Evolutionary conservation across 495 filamentous ascomycete genomes (phyloP).

Genomic region (Penicillium malachiteum): DNA sequence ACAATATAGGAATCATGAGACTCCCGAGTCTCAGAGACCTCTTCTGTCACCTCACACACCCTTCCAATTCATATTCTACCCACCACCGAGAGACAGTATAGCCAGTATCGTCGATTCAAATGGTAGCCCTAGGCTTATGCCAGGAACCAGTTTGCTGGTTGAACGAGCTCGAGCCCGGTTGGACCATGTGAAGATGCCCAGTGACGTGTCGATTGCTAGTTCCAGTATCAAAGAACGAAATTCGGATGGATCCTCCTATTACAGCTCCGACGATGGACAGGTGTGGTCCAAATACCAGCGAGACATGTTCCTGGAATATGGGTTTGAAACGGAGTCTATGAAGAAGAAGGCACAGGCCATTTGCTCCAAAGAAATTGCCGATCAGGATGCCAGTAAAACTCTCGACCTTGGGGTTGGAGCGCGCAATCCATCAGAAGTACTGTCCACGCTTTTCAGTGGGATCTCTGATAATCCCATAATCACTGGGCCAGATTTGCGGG

Average conservation of each 20-base stretch:
- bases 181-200: conserved; percentile 3
- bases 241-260: conserved; percentile 1
- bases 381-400: too few relatives aligned
- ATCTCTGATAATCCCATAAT: neutral
- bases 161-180: neutral
- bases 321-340: conserved; percentile 10
- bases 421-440: neutral
- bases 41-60: conserved; percentile 11
- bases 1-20: conserved; percentile 1
- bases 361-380: neutral
- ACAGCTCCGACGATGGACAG: conserved; percentile 3
- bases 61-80: neutral
- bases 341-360: neutral
- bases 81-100: neutral
- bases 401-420: neutral
- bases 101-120: conserved; percentile 29
- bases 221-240: conserved; percentile 11
- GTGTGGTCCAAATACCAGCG: conserved; percentile 20
- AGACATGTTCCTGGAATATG: conserved; percentile 27
- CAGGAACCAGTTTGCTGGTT: neutral
- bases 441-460: neutral
- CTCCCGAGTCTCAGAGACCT: conserved; percentile 24
- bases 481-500: neutral
- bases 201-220: neutral
- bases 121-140: conserved; percentile 28